Percentiles rank a stretch among this genome's conserved stretches.
These are phyloP conservation scores for Penicillium simplicissimum DNA, from an alignment of 495 filamentous ascomycete species.

Conservation along the genomic window DNA sequence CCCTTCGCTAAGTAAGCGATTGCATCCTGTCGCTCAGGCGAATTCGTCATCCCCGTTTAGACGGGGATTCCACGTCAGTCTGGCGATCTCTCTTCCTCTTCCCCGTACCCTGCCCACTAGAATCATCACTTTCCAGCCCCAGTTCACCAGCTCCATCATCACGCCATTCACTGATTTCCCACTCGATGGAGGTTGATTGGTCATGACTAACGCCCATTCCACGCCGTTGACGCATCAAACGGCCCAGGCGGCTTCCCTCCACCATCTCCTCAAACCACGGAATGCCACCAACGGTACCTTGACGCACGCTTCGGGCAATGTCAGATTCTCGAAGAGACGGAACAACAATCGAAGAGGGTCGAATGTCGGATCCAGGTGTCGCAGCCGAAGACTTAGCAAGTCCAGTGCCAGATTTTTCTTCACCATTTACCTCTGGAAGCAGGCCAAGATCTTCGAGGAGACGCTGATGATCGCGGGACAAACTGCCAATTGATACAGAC, in stretches of 20 bases:
- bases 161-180: constrained; percentile 81
- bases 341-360: constrained; percentile 24
- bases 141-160: constrained; percentile 51
- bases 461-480: constrained; percentile 64
- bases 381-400: constrained; percentile 10
- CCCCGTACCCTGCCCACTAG: constrained; percentile 22
- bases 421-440: constrained; percentile 51
- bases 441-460: constrained; percentile 68
- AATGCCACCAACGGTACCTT: constrained; percentile 50
- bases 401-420: constrained; percentile 29
- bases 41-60: constrained; percentile 15
- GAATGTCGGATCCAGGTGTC: constrained; percentile 7
- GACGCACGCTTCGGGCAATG: constrained; percentile 31
- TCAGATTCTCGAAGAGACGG: constrained; percentile 21
- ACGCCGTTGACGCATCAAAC: constrained; percentile 60
- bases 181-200: constrained; percentile 66
- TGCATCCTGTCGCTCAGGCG: neutral
- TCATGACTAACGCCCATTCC: constrained; percentile 53
- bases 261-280: constrained; percentile 86
- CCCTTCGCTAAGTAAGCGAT: neutral
- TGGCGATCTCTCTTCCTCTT: constrained; percentile 39
- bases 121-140: constrained; percentile 20
- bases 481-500: constrained; percentile 69
- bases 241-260: constrained; percentile 69
- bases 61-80: constrained; percentile 12